A percentile compares a stretch with the other conserved stretches of the same genome.
Conservation (phyloP, 257 asterid species). For the Solanum bukasovii region DNA sequence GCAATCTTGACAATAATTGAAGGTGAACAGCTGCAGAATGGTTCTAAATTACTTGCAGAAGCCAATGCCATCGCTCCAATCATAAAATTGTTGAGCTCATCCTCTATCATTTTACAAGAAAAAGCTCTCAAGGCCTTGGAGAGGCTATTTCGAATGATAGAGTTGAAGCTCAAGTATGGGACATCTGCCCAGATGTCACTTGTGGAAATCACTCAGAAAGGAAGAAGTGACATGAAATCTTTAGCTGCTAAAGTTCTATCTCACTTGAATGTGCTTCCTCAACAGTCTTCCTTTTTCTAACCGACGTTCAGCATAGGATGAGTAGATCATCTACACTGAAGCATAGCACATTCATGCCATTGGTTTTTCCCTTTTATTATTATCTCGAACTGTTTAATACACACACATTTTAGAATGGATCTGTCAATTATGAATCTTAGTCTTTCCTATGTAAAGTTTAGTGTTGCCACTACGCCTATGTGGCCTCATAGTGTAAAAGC, state of each 20-base stretch:
- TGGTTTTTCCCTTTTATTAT: neutral
- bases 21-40: conserved; percentile 18
- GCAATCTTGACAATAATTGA: conserved; percentile 28
- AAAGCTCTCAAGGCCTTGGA: conserved; percentile 29
- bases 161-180: conserved; percentile 19
- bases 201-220: conserved; percentile 38
- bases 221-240: conserved; percentile 27
- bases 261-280: conserved; percentile 24
- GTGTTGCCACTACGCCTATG: neutral
- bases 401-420: neutral
- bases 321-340: neutral
- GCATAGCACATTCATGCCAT: neutral
- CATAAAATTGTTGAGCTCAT: conserved; percentile 22
- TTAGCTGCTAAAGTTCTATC: conserved; percentile 34
- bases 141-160: conserved; percentile 18
- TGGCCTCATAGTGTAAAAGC: neutral
- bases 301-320: neutral
- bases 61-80: conserved; percentile 21
- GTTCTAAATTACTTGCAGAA: conserved; percentile 28
- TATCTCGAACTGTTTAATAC: neutral
- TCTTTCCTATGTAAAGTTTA: neutral
- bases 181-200: conserved; percentile 26
- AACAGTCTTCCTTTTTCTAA: conserved; percentile 34
- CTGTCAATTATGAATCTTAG: neutral
- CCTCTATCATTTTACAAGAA: conserved; percentile 19